phyloP scores from a whole-genome alignment of 1,284 basidiomycete species.

The Neonothopanus nambi region DNA sequence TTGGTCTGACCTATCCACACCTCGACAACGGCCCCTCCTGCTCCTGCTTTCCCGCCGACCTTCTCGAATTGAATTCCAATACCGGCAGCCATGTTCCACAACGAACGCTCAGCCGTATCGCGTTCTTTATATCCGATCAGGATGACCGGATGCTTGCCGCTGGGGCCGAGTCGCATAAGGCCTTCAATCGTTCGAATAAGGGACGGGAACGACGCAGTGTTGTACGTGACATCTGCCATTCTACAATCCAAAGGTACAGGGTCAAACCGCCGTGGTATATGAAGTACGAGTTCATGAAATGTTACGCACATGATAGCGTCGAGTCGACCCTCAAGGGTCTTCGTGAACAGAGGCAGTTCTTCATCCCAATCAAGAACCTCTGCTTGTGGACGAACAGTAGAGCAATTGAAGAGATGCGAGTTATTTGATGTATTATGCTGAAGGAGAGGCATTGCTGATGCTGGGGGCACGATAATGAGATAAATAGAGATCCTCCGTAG shows the following conservation, averaged over 20 bases:
- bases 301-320: slow-evolving; percentile 61
- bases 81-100: slow-evolving; percentile 64
- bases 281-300: too few relatives aligned
- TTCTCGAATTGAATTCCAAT: slow-evolving; percentile 54
- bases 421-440: slow-evolving; percentile 68
- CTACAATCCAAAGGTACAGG: slow-evolving; percentile 36
- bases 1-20: slow-evolving; percentile 56
- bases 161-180: slow-evolving; percentile 36
- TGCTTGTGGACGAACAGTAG: slow-evolving; percentile 20
- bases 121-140: slow-evolving; percentile 85
- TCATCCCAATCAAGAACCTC: slow-evolving; percentile 78
- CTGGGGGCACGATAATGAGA: slow-evolving; percentile 38
- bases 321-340: slow-evolving; percentile 36
- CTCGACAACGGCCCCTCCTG: slow-evolving; percentile 64
- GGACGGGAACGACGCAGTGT: slow-evolving; percentile 78
- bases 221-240: slow-evolving; percentile 90
- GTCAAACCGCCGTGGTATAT: too few relatives aligned
- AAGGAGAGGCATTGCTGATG: slow-evolving; percentile 78
- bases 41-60: slow-evolving; percentile 55
- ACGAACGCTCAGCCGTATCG: slow-evolving; percentile 65
- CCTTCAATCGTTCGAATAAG: slow-evolving; percentile 56
- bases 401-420: slow-evolving; percentile 29
- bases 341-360: slow-evolving; percentile 47
- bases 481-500: not conserved
- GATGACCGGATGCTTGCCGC: slow-evolving; percentile 43